Evolutionary conservation across 305 asterid genomes (phyloP).

Genomic region (Monarda citriodora): DNA sequence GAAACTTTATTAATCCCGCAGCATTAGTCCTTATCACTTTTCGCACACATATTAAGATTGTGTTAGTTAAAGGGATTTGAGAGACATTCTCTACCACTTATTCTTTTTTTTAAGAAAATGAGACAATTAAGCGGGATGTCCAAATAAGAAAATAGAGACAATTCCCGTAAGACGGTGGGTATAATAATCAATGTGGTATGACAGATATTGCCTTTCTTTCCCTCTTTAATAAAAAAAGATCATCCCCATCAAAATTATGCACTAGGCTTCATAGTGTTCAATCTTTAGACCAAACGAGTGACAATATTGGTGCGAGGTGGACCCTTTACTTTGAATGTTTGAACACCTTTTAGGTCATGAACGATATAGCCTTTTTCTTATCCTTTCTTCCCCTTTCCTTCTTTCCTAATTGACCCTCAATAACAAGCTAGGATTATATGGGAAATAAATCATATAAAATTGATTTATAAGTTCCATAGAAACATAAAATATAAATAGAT

Average conservation of each 20-base stretch:
- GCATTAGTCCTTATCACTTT: too few species aligned
- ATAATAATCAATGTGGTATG: too few species aligned
- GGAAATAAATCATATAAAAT: not conserved
- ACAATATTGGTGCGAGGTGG: conserved; percentile 34
- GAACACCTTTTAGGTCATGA: conserved; percentile 15
- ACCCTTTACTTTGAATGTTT: conserved; percentile 23
- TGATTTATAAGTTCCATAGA: too few species aligned
- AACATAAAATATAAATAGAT: too few species aligned
- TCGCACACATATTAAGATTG: too few species aligned
- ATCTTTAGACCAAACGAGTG: conserved; percentile 17
- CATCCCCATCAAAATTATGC: conserved; percentile 16
- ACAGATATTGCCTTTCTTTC: conserved; percentile 14
- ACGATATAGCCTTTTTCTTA: conserved; percentile 13
- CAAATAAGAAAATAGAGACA: too few species aligned
- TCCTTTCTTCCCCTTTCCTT: not conserved
- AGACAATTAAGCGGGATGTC: too few species aligned
- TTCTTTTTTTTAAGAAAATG: too few species aligned
- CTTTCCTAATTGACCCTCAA: not conserved
- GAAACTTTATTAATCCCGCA: too few species aligned
- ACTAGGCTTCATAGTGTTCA: conserved; percentile 16
- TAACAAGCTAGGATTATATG: not conserved
- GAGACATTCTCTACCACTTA: too few species aligned
- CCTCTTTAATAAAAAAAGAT: not conserved
- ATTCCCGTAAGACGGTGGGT: too few species aligned
- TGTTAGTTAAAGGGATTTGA: too few species aligned